Evolutionary conservation across 352 stramenopile genomes (phyloP), one percentile per base, ranked within the genome.

Genomic region (Phytopythium oedochilum): DNA sequence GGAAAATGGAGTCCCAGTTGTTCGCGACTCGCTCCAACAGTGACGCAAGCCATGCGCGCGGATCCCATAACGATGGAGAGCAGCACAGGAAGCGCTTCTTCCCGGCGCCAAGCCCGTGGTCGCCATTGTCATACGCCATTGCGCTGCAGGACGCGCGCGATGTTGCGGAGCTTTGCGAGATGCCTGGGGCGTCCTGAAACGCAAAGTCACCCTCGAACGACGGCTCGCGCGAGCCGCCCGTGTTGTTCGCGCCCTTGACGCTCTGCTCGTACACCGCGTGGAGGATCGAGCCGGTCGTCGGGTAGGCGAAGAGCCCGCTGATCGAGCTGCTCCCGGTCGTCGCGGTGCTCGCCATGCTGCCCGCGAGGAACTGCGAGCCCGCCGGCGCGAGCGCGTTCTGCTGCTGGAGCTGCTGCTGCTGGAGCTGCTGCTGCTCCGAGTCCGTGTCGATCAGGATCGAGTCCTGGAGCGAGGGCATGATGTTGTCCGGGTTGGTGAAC

Each of bases 1-100:
- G 48, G n/a, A 76, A 81, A 31, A 81, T 70, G n/a, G 79, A 88
- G 50, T 92, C 75, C 82, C 82, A 92, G 53, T 83, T 86, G n/a
- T 71, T 68, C 40, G 76, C 57, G 48, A 89, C 64, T 10, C 82
- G 78, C 44, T 31, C 66, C 71, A 72, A 89, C 6, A 89, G 60
- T 39, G 74, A 73, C 28, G 60, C 46, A 9, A 78, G 51, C 60
- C 54, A 68, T 15, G 63, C 55, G 50, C 58, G 60, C 28, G 53
- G 25, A n/a, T 25, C 40, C 57, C 68, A 75, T 28, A 40, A 2
- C 23, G 34, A n/a, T n/a, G 17, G 35, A 20, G 7, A n/a, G n/a
- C 18, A 26, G 9, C 39, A 43, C 10, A 34, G 14, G 12, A 23
- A 26, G 35, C 55, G 18, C 25, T 39, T 42, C 9, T 47, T 63